Percentiles rank a stretch among this genome's conserved stretches.
phyloP scores from a whole-genome alignment of 352 stramenopile genomes.

The Phytophthora sansomeana region DNA sequence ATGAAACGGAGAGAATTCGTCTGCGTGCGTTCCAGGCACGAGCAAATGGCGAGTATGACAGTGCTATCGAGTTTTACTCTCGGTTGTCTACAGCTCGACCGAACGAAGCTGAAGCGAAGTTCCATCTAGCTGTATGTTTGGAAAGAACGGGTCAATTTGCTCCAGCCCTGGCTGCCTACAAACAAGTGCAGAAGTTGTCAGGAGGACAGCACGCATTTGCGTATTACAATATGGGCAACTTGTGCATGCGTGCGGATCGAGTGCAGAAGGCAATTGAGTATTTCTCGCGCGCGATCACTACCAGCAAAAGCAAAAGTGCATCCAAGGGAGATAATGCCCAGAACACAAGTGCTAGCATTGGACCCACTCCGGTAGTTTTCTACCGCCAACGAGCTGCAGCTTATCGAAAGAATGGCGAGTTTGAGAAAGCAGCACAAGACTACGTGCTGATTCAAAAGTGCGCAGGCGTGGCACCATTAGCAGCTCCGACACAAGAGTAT shows the following conservation, averaged over 20 bases:
- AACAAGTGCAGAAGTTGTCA: conserved; percentile 36
- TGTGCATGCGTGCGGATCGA: conserved; percentile 50
- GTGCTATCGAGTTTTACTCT: conserved; percentile 50
- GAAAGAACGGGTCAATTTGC: conserved; percentile 51
- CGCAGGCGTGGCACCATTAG: background rate
- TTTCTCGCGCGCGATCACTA: conserved; percentile 54
- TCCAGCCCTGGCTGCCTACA: conserved; percentile 46
- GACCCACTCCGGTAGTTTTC: conserved; percentile 40
- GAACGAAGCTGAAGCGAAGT: conserved; percentile 39
- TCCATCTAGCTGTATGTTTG: conserved; percentile 61
- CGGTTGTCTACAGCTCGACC: conserved; percentile 17
- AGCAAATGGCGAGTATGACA: conserved; percentile 51
- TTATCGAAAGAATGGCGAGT: conserved; percentile 65
- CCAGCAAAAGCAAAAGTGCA: conserved; percentile 32
- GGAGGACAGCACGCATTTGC: conserved; percentile 45
- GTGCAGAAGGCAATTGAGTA: conserved; percentile 50
- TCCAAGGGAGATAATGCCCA: background rate
- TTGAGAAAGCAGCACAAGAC: conserved; percentile 68
- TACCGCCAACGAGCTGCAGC: conserved; percentile 62
- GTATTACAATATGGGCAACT: conserved; percentile 67
- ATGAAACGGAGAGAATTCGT: conserved; percentile 46
- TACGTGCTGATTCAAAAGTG: conserved; percentile 41
- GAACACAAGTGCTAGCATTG: conserved; percentile 9
- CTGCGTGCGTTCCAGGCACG: conserved; percentile 55
- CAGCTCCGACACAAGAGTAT: conserved; percentile 11